These are phyloP conservation scores for Dictyostelium brefeldianum DNA, from an alignment of 78 protist species.

Conservation along the genomic window DNA sequence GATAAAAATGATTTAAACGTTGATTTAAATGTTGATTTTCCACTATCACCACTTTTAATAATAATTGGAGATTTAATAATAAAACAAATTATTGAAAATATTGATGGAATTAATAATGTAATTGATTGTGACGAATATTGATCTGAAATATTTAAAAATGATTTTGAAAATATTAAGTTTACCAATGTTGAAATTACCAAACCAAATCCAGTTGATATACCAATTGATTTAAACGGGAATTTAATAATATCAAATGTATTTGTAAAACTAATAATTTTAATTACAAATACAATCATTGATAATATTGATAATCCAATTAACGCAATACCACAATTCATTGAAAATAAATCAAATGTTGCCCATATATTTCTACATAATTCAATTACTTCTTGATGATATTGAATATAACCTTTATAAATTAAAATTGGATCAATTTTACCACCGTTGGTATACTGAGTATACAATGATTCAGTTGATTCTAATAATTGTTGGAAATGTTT, in stretches of 20 bases:
- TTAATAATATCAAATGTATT: not conserved
- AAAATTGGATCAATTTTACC: not conserved
- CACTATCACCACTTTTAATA: no score
- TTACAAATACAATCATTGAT: not conserved
- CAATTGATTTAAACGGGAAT: constrained; percentile 24
- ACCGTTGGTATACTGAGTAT: not conserved
- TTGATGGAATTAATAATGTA: not conserved
- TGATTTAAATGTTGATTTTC: not conserved
- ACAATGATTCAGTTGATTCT: not conserved
- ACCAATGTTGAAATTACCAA: not conserved
- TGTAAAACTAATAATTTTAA: not conserved
- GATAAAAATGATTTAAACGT: not conserved
- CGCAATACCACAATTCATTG: constrained; percentile 54
- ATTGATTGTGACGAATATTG: constrained; percentile 4
- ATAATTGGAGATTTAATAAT: not conserved
- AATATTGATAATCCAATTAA: constrained; percentile 19
- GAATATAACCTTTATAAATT: constrained; percentile 11
- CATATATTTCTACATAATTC: constrained; percentile 74
- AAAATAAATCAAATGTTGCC: constrained; percentile 70
- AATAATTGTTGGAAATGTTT: constrained; percentile 4
- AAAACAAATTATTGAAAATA: not conserved
- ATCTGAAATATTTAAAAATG: not conserved
- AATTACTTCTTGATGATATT: constrained; percentile 26
- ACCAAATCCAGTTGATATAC: not conserved
- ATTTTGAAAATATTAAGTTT: not conserved